Evolutionary conservation across 2,329 filamentous ascomycete genomes (phyloP), one percentile per base, ranked within the genome.

Genomic region (Shiraia bambusicola): DNA sequence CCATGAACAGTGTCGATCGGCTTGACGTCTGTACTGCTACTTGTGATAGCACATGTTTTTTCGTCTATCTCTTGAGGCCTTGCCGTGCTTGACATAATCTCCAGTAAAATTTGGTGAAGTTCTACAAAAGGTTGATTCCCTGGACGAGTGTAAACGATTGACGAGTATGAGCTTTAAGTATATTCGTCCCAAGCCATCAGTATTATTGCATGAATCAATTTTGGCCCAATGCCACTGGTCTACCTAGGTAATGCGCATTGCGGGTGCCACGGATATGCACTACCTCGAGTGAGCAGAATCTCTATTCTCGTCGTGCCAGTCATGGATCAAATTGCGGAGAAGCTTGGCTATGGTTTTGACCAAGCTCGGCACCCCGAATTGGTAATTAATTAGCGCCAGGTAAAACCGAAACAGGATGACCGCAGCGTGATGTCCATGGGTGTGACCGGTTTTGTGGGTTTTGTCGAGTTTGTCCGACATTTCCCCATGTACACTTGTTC

Each of bases 1-100:
- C 46, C 37, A 40, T 56, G 54, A 3, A 56, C 24, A 2, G 54
- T 56, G 24, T 55, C 52, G 11, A 58, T 33, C 1, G 40, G 44
- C 16, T 44, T 49, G 27, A 49, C 30, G 14, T 37, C 15, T 11
- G 26, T 28, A n/a, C 38, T 40, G 15, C 29, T 42, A 29, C 36
- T 25, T 6, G 27, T 19, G 13, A 33, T 29, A 31, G 30, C 30
- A 6, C 34, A 13, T 8, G 25, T 41, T 39, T 51, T 47, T 15
- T 48, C 33, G n/a, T 49, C 37, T 15, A 49, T 42, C 26, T 48
- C 41, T 16, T 37, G 29, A 16, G 49, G 41, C 34, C 53, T 54
- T 16, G 50, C 50, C 22, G 37, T 41, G 30, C 41, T 37, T 6
- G 46, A 27, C 52, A 56, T 56, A 32, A 34, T 49, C 13, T 22